phyloP scores from a whole-genome alignment of 192 early-diverging fungal genomes.

The Kickxella alabastrina region DNA sequence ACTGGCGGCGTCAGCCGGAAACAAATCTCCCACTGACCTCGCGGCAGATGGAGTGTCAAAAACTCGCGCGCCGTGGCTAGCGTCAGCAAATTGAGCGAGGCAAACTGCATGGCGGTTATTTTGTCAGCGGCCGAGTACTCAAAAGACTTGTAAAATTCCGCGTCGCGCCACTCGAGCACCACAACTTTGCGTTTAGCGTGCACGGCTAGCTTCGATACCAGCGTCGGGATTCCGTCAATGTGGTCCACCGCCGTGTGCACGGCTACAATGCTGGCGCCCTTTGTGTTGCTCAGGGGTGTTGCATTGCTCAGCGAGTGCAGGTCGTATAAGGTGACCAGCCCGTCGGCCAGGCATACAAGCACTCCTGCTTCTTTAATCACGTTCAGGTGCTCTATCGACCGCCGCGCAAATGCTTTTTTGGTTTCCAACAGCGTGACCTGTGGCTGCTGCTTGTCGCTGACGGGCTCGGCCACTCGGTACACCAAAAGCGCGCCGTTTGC shows the following conservation, averaged over 20 bases:
- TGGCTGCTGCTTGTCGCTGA: conserved; percentile 4
- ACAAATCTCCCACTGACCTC: conserved; percentile 49
- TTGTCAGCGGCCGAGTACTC: conserved; percentile 69
- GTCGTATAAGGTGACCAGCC: conserved; percentile 69
- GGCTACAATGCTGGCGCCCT: conserved; percentile 72
- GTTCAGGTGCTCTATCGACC: conserved; percentile 68
- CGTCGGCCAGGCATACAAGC: conserved; percentile 70
- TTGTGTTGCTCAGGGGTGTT: conserved; percentile 66
- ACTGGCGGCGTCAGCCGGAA: conserved; percentile 47
- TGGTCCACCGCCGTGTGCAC: conserved; percentile 68
- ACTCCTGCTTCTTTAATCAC: conserved; percentile 71
- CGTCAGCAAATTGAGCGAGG: conserved; percentile 59
- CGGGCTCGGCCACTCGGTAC: conserved; percentile 55
- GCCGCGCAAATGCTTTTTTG: conserved; percentile 65
- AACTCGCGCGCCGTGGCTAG: conserved; percentile 49
- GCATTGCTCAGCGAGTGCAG: conserved; percentile 63
- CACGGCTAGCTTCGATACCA: conserved; percentile 71
- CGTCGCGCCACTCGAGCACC: conserved; percentile 73
- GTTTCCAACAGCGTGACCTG: conserved; percentile 61
- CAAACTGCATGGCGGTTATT: conserved; percentile 74
- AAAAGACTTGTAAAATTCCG: conserved; percentile 66
- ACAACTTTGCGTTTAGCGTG: conserved; percentile 67
- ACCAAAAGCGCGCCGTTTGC: conserved; percentile 62
- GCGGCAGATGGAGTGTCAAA: conserved; percentile 47
- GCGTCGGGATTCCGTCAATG: conserved; percentile 60